Evolutionary conservation across 2,329 filamentous ascomycete genomes (phyloP), one percentile per base, ranked within the genome.

Genomic region (Didymella sp.): DNA sequence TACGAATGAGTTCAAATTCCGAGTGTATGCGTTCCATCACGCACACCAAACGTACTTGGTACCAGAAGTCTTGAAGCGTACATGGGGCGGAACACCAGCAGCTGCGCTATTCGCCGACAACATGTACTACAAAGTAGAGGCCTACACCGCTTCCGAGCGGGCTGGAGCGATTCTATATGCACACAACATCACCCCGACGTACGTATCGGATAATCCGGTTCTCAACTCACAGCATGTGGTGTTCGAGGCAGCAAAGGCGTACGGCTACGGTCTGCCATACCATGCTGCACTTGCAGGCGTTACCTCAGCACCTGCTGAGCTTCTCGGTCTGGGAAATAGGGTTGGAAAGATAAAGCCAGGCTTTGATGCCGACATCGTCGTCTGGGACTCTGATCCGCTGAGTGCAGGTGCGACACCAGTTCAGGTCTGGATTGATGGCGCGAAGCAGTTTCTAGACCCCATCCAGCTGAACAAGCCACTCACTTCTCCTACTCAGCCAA

Each of bases 91-190:
- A 7, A 68, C 71, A n/a, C 69, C 73, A 4, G 75, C 77, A 9
- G 76, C 74, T 15, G 87, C 84, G n/a, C 76, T 89, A 3, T 90
- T 90, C 64, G 87, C 88, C 9, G 87, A 90, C 67, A 89, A 87
- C 69, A 89, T 89, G 85, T 88, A 84, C 71, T 90, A 89, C 80
- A 89, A 90, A 74, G 80, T 83, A 1, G 88, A 90, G 74, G 78
- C 87, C 0, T 89, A 87, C 63, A 78, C 84, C 4, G 87, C 82
- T 0, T 88, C 86, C 11, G 85, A 89, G 69, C 84, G 84, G 57
- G 87, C 87, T 1, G 87, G 87, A 24, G 89, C 88, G 69, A 80
- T 86, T 4, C 79, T 90, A 0, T 86, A 86, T 62, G 87, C 89
- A 21, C 81, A 84, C 53, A 87, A 85, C 24, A 78, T 90, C 28